A percentile compares a stretch with the other conserved stretches of the same genome.
These are phyloP conservation scores for Taphrina communis DNA, from an alignment of 1,139 yeast species.

Conservation along the genomic window DNA sequence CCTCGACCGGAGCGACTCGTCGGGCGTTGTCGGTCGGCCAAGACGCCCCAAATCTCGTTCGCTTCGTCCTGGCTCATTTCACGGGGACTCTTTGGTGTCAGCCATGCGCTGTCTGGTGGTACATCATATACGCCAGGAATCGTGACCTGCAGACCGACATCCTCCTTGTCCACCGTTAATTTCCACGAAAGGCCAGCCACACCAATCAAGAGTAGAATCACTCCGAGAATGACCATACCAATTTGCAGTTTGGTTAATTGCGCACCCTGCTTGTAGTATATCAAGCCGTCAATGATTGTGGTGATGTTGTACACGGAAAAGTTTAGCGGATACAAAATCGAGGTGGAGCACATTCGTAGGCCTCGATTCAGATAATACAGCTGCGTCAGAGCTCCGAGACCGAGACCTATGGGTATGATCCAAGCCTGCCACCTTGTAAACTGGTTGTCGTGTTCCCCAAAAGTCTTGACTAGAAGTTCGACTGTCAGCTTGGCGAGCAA, in stretches of 20 bases:
- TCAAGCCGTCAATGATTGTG: constrained; percentile 74
- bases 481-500: constrained; percentile 83
- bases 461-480: constrained; percentile 60
- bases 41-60: constrained; percentile 27
- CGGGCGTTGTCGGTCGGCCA: constrained; percentile 16
- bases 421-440: constrained; percentile 54
- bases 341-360: constrained; percentile 71
- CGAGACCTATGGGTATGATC: constrained; percentile 63
- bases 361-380: constrained; percentile 77
- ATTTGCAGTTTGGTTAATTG: constrained; percentile 55
- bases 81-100: constrained; percentile 31
- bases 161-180: constrained; percentile 44
- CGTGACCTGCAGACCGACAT: constrained; percentile 36
- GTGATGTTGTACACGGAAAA: constrained; percentile 81
- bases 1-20: constrained; percentile 5
- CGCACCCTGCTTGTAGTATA: constrained; percentile 63
- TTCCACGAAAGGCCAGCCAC: constrained; percentile 62
- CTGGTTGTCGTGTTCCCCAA: constrained; percentile 50
- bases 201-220: constrained; percentile 59
- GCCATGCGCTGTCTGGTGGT: constrained; percentile 32
- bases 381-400: constrained; percentile 74
- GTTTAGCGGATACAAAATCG: constrained; percentile 80
- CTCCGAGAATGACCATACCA: constrained; percentile 60
- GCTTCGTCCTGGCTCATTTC: constrained; percentile 21
- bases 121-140: constrained; percentile 39